Conservation (phyloP, 2,329 filamentous ascomycete genomes). For the Exophiala sp. region DNA sequence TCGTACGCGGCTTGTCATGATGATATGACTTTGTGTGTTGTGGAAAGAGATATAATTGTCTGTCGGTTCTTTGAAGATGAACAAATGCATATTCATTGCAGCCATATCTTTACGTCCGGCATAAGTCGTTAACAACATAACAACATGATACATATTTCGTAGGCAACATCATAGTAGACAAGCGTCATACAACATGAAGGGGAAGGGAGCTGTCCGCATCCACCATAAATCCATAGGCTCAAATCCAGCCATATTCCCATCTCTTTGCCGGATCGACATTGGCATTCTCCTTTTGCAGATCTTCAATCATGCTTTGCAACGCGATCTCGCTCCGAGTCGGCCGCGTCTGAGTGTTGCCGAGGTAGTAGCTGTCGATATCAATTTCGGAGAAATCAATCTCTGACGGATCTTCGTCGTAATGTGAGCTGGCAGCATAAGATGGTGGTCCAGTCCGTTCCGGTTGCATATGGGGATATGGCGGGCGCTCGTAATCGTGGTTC, state of each 20-base stretch:
- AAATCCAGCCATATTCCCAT: constrained; percentile 1
- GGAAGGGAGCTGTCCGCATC: too few relatives aligned
- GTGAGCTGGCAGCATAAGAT: constrained; percentile 1
- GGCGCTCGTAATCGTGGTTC: background rate
- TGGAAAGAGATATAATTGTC: too few relatives aligned
- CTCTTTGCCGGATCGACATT: background rate
- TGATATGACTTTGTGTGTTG: too few relatives aligned
- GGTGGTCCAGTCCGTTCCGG: background rate
- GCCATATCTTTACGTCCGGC: too few relatives aligned
- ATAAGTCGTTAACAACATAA: too few relatives aligned
- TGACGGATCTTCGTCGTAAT: constrained; percentile 11
- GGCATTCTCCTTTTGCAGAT: constrained; percentile 10
- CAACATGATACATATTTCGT: too few relatives aligned
- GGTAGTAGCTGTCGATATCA: constrained; percentile 19
- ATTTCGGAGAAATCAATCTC: constrained; percentile 12
- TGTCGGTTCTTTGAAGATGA: too few relatives aligned
- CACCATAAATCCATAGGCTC: background rate
- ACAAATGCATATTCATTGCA: too few relatives aligned
- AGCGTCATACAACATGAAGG: background rate
- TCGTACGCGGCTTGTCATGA: background rate
- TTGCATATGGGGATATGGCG: background rate
- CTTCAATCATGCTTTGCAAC: constrained; percentile 18
- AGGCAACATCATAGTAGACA: background rate
- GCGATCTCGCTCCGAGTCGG: constrained; percentile 8
- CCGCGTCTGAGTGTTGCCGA: constrained; percentile 1